These are phyloP conservation scores for Podospora pseudocomata DNA, from an alignment of 495 filamentous ascomycete species.

Conservation along the genomic window DNA sequence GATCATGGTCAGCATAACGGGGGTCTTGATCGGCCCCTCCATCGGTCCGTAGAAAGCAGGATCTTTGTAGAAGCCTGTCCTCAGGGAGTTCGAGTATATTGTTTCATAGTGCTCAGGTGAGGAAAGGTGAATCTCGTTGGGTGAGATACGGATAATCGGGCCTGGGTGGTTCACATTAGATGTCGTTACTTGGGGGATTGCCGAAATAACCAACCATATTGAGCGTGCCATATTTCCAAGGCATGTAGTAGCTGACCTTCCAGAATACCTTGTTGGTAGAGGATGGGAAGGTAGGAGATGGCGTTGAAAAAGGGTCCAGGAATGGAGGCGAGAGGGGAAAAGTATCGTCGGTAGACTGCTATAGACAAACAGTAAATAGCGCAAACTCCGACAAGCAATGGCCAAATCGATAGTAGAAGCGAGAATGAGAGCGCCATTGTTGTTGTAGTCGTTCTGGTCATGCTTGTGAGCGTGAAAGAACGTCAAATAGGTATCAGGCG, in stretches of 20 bases:
- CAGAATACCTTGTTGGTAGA: slow-evolving; percentile 19
- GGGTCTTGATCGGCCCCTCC: slow-evolving; percentile 11
- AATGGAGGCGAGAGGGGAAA: slow-evolving; percentile 28
- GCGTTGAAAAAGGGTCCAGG: slow-evolving; percentile 25
- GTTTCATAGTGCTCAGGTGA: slow-evolving; percentile 40
- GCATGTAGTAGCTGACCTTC: slow-evolving; percentile 20
- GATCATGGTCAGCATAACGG: slow-evolving; percentile 21
- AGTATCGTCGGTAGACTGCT: slow-evolving; percentile 28
- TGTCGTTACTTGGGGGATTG: background rate
- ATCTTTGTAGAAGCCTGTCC: slow-evolving; percentile 32
- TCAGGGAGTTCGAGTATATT: slow-evolving; percentile 30
- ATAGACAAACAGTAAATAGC: background rate
- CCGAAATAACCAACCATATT: slow-evolving; percentile 7
- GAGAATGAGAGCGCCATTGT: background rate
- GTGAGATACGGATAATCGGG: slow-evolving; percentile 39
- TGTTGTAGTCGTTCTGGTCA: background rate
- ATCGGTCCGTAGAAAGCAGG: slow-evolving; percentile 22
- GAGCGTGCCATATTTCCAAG: slow-evolving; percentile 13
- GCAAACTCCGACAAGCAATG: background rate
- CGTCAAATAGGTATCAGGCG: no score
- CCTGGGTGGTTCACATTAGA: background rate
- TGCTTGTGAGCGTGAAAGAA: no score
- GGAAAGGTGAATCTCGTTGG: slow-evolving; percentile 40
- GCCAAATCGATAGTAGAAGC: background rate
- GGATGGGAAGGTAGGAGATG: slow-evolving; percentile 12